Conservation (phyloP, 208 protist genomes). For the Trypanosoma platydactyli region DNA sequence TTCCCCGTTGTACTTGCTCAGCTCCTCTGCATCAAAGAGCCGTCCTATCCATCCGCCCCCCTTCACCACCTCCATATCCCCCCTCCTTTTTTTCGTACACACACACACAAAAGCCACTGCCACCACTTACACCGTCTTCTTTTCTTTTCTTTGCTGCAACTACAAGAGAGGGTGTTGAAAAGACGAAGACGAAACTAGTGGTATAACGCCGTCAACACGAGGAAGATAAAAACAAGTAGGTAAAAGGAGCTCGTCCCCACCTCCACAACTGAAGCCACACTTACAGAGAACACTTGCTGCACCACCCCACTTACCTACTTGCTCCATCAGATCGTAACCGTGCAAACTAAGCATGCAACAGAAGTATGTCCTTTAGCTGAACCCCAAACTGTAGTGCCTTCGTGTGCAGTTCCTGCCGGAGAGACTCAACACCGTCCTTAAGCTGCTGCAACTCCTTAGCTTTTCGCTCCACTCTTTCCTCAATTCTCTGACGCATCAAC, state of each 20-base stretch:
- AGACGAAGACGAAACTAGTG: background rate
- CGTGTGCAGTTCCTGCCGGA: constrained; percentile 81
- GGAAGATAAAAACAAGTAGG: no score
- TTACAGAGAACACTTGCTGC: background rate
- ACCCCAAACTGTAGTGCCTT: constrained; percentile 90
- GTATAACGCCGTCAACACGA: background rate
- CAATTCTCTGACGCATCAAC: constrained; percentile 49
- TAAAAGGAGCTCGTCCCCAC: no score
- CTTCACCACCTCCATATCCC: constrained; percentile 1
- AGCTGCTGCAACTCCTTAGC: constrained; percentile 74
- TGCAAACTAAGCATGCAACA: constrained; percentile 35
- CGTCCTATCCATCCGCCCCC: constrained; percentile 5
- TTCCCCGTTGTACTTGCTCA: constrained; percentile 48
- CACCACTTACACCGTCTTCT: background rate
- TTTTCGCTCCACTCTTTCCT: constrained; percentile 51
- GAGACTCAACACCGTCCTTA: constrained; percentile 77
- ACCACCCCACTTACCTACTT: background rate
- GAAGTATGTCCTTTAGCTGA: constrained; percentile 84
- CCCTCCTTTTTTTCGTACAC: constrained; percentile 7
- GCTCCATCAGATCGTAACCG: background rate
- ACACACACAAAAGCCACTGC: no score
- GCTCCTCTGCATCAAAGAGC: constrained; percentile 49
- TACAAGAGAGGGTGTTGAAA: background rate
- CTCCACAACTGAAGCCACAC: no score
- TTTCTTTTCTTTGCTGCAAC: background rate